Evolutionary conservation across 164 flowering plant genomes (phyloP).

Genomic region (Stephania cephalantha): DNA sequence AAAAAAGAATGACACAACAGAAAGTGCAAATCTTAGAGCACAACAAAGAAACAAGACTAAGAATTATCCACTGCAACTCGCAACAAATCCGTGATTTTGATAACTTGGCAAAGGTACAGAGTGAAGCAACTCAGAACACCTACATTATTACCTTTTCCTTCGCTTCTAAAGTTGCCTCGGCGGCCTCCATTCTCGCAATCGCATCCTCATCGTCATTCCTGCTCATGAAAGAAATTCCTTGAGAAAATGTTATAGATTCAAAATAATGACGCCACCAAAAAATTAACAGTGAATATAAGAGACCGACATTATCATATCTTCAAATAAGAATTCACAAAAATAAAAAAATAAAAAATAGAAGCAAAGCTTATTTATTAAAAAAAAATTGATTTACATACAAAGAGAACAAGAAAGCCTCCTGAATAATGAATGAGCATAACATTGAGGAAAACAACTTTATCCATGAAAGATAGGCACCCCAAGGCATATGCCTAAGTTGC

Average conservation of each 20-base stretch:
- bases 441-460: too few relatives aligned
- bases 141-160: slow-evolving; percentile 57
- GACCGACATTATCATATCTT: not conserved
- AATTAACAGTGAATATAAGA: not conserved
- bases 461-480: too few relatives aligned
- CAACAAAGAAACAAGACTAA: slow-evolving; percentile 1
- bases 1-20: not conserved
- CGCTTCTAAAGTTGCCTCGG: slow-evolving; percentile 67
- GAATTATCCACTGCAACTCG: not conserved
- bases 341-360: too few relatives aligned
- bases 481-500: too few relatives aligned
- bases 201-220: slow-evolving; percentile 67
- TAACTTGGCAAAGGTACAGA: too few relatives aligned
- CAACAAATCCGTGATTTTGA: not conserved
- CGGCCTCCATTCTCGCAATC: slow-evolving; percentile 75
- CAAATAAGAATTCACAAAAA: not conserved
- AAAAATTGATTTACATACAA: too few relatives aligned
- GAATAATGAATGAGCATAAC: too few relatives aligned
- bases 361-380: too few relatives aligned
- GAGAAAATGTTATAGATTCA: not conserved
- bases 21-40: not conserved
- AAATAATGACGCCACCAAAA: not conserved
- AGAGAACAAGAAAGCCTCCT: too few relatives aligned
- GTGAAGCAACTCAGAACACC: not conserved
- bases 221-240: slow-evolving; percentile 19